These are phyloP conservation scores for Jamesozyma lodderae DNA, from an alignment of 805 yeast genomes.

Conservation along the genomic window DNA sequence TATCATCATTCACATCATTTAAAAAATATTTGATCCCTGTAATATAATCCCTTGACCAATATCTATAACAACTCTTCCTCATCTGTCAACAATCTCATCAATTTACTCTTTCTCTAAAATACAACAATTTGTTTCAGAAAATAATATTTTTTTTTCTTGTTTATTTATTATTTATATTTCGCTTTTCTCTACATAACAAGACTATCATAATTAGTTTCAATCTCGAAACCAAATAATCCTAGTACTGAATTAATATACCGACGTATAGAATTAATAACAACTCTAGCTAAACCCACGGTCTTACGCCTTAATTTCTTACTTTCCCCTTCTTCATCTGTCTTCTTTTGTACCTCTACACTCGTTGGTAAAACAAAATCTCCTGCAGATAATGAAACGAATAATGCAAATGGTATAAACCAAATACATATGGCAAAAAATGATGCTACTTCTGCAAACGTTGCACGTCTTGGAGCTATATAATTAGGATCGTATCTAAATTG, in stretches of 20 bases:
- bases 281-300: constrained; percentile 63
- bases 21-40: constrained; percentile 23
- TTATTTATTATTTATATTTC: too few relatives aligned
- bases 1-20: too few relatives aligned
- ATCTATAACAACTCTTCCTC: background rate
- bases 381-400: constrained; percentile 86
- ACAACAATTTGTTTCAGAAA: too few relatives aligned
- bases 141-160: too few relatives aligned
- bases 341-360: constrained; percentile 23
- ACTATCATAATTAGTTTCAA: constrained; percentile 50
- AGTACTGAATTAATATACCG: constrained; percentile 36
- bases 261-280: constrained; percentile 46
- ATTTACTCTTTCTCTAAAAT: too few relatives aligned
- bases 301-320: constrained; percentile 29
- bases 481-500: constrained; percentile 48
- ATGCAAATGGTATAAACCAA: constrained; percentile 89
- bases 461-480: constrained; percentile 57
- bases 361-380: constrained; percentile 80
- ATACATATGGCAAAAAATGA: constrained; percentile 88
- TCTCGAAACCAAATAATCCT: constrained; percentile 55
- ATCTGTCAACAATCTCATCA: too few relatives aligned
- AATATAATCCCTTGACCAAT: constrained; percentile 18
- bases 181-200: too few relatives aligned
- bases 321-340: constrained; percentile 28
- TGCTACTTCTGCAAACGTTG: constrained; percentile 83